These are phyloP conservation scores for Nitzschia sp. DNA, from an alignment of 108 stramenopile genomes.

Conservation along the genomic window DNA sequence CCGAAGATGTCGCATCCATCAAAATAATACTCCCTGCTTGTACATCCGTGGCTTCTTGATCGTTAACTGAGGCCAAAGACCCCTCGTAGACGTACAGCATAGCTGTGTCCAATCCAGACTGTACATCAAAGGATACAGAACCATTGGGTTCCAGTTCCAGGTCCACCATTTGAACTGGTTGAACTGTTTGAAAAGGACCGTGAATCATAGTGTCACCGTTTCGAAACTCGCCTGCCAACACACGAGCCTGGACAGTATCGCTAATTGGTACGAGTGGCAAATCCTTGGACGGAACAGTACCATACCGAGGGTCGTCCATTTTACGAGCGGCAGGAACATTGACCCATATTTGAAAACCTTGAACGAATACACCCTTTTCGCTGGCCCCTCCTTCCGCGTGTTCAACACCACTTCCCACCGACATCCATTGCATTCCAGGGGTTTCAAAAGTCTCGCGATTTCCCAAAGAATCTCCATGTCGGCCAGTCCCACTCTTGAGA, in stretches of 20 bases:
- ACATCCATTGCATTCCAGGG: conserved; percentile 71
- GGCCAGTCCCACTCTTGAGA: conserved; percentile 35
- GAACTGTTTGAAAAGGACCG: conserved; percentile 45
- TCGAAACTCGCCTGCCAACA: conserved; percentile 39
- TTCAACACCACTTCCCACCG: conserved; percentile 49
- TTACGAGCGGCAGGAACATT: conserved; percentile 41
- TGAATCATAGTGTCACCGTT: background rate
- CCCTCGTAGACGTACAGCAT: conserved; percentile 56
- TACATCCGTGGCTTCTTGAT: background rate
- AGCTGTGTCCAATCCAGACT: conserved; percentile 41
- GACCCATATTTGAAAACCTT: conserved; percentile 60
- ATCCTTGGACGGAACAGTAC: conserved; percentile 44
- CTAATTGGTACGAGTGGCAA: conserved; percentile 29
- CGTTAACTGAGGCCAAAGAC: conserved; percentile 21
- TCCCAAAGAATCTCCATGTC: conserved; percentile 56
- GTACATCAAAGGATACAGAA: conserved; percentile 26
- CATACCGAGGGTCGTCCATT: conserved; percentile 53
- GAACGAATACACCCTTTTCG: conserved; percentile 19
- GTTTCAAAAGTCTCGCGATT: conserved; percentile 54
- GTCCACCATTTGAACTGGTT: conserved; percentile 51
- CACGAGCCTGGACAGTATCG: conserved; percentile 26
- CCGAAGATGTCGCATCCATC: conserved; percentile 20
- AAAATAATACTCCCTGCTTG: conserved; percentile 19
- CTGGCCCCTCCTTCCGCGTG: conserved; percentile 60
- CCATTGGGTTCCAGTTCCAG: conserved; percentile 24